These are phyloP conservation scores for Chrysochromulina tobinii DNA, from an alignment of 78 protist species.

Conservation along the genomic window DNA sequence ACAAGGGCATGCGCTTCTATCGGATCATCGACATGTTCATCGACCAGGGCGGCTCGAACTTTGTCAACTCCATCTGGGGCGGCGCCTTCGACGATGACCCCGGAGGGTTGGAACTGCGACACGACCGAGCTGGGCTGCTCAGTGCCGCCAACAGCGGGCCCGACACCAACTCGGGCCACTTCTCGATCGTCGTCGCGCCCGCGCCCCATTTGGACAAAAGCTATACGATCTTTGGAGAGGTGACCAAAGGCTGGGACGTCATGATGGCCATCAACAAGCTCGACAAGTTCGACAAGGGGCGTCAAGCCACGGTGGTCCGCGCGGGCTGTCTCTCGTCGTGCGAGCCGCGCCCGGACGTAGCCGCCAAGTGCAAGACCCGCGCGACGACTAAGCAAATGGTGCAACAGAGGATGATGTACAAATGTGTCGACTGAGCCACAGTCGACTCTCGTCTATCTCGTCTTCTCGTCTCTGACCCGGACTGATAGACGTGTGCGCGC, in stretches of 20 bases:
- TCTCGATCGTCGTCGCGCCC: constrained; percentile 10
- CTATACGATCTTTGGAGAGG: constrained; percentile 21
- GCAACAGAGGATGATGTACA: neutral
- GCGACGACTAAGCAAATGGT: neutral
- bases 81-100: constrained; percentile 4
- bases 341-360: neutral
- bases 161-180: constrained; percentile 22
- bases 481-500: too few relatives aligned
- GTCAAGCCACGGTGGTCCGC: neutral
- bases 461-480: too few relatives aligned
- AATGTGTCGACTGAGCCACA: neutral
- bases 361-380: neutral
- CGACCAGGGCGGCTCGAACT: neutral
- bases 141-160: neutral
- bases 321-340: neutral
- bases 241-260: neutral
- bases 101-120: neutral
- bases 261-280: neutral
- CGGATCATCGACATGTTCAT: constrained; percentile 6
- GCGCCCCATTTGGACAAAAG: constrained; percentile 7
- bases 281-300: too few relatives aligned
- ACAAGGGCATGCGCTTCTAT: neutral
- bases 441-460: neutral
- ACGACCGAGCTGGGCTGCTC: neutral
- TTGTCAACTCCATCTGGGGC: neutral